Percentiles rank a stretch among this genome's conserved stretches.
These are phyloP conservation scores for Flaveria floridana DNA, from an alignment of 140 eudicot species.

Conservation along the genomic window DNA sequence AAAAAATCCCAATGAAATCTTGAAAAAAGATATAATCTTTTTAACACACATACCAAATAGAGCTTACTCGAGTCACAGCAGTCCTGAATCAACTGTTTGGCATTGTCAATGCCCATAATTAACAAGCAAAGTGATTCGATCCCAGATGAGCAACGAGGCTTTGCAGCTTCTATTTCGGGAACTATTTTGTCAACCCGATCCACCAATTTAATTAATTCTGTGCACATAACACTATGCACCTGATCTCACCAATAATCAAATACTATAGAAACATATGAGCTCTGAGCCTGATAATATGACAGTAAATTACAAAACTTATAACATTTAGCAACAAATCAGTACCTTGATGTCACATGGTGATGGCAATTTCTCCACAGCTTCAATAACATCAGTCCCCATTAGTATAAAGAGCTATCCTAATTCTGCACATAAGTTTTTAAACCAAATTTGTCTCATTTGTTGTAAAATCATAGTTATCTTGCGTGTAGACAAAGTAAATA, in stretches of 20 bases:
- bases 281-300: not conserved
- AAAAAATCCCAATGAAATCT: not conserved
- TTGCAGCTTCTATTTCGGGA: constrained; percentile 67
- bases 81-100: constrained; percentile 47
- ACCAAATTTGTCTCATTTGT: not conserved
- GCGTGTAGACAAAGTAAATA: not conserved
- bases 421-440: constrained; percentile 24
- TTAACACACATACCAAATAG: constrained; percentile 59
- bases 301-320: not conserved
- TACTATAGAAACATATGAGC: constrained; percentile 1
- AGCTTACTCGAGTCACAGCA: constrained; percentile 80
- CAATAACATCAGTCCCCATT: constrained; percentile 63
- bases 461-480: not conserved
- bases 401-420: constrained; percentile 25
- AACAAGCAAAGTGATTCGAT: constrained; percentile 56
- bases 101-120: constrained; percentile 43
- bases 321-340: not conserved
- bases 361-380: constrained; percentile 43
- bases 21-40: not conserved
- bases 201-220: constrained; percentile 44
- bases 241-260: constrained; percentile 29
- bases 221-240: constrained; percentile 82
- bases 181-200: constrained; percentile 42
- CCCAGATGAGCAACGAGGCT: constrained; percentile 75
- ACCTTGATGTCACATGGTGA: constrained; percentile 53